Percentiles rank a stretch among this genome's conserved stretches.
Conservation (phyloP, 768 basidiomycete genomes). For the Tulasnella calospora region DNA sequence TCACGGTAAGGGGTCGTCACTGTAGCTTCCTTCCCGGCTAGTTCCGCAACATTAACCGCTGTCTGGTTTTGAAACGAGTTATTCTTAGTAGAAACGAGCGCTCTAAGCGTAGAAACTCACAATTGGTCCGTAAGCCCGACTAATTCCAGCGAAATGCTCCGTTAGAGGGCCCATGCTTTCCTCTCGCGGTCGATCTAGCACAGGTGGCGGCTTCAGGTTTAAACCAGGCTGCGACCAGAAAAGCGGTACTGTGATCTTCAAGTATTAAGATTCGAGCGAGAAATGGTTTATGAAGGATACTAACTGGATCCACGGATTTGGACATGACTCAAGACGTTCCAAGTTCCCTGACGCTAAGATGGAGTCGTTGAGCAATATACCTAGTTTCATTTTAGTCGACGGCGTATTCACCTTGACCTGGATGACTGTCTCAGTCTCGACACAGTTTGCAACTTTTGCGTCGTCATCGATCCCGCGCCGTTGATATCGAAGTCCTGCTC, state of each 20-base stretch:
- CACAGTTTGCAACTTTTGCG: conserved; percentile 91
- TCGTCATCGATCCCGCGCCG: conserved; percentile 90
- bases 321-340: conserved; percentile 81
- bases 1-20: conserved; percentile 76
- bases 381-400: conserved; percentile 20
- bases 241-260: conserved; percentile 60
- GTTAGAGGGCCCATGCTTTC: conserved; percentile 67
- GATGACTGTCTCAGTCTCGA: conserved; percentile 89
- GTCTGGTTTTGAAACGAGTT: conserved; percentile 44
- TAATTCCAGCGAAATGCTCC: conserved; percentile 65
- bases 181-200: conserved; percentile 67
- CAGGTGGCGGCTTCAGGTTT: conserved; percentile 81
- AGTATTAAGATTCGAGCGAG: neutral
- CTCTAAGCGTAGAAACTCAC: neutral
- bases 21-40: conserved; percentile 77
- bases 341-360: conserved; percentile 60
- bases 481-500: conserved; percentile 92
- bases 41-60: conserved; percentile 85
- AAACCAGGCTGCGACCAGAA: conserved; percentile 90
- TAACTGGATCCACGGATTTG: conserved; percentile 88
- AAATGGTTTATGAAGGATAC: conserved; percentile 32
- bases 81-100: neutral
- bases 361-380: neutral
- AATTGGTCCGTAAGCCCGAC: conserved; percentile 62
- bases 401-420: conserved; percentile 58